Evolutionary conservation across 83 land plant genomes (phyloP).

Genomic region (Larix sibirica): DNA sequence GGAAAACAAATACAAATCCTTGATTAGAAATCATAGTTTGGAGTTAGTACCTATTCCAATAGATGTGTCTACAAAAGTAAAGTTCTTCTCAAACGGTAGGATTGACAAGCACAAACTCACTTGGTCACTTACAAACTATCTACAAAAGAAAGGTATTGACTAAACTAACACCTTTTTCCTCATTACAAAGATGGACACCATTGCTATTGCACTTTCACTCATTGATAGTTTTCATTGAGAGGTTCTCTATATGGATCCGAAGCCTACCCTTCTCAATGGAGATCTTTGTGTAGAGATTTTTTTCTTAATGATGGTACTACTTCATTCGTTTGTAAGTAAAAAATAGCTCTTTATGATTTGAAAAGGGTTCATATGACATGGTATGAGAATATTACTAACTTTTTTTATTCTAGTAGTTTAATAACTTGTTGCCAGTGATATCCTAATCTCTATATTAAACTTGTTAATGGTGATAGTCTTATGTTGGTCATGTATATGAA

Average conservation of each 20-base stretch:
- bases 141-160: too few relatives aligned
- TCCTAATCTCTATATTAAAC: background rate
- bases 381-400: too few relatives aligned
- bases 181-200: background rate
- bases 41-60: too few relatives aligned
- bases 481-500: background rate
- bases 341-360: background rate
- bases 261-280: background rate
- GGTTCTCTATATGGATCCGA: background rate
- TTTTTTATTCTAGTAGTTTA: too few relatives aligned
- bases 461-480: background rate
- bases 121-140: background rate
- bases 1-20: background rate
- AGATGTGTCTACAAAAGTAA: background rate
- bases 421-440: background rate
- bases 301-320: background rate
- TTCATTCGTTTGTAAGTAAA: background rate
- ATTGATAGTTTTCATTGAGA: background rate
- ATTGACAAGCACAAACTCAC: background rate
- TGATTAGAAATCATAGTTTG: too few relatives aligned
- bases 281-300: background rate
- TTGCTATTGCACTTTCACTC: background rate
- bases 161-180: background rate
- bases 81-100: background rate
- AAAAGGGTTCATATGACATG: background rate